These are phyloP conservation scores for Tylopilus sp. DNA, from an alignment of 768 basidiomycete species.

Conservation along the genomic window DNA sequence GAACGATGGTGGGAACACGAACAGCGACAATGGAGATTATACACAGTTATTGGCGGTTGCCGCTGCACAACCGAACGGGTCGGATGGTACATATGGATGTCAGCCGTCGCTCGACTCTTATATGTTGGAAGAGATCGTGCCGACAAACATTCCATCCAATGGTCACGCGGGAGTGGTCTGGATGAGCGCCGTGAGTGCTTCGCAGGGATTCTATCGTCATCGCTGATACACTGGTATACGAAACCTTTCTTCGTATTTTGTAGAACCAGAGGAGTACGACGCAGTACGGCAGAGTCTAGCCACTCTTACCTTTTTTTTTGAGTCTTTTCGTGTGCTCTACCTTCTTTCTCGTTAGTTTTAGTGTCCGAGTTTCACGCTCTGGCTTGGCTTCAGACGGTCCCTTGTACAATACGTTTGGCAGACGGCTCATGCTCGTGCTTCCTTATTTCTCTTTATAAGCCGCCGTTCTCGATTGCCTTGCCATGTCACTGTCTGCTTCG, in stretches of 20 bases:
- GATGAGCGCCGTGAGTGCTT: slow-evolving; percentile 44
- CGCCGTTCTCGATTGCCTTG: not conserved
- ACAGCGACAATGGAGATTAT: slow-evolving; percentile 40
- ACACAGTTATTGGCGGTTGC: slow-evolving; percentile 56
- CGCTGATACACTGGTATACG: slow-evolving; percentile 28
- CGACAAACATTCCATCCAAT: slow-evolving; percentile 28
- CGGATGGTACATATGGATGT: slow-evolving; percentile 51
- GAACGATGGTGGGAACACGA: slow-evolving; percentile 17
- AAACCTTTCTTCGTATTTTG: not conserved
- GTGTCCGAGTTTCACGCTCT: not conserved
- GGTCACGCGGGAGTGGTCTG: slow-evolving; percentile 36
- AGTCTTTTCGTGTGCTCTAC: too few relatives aligned
- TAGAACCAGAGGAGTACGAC: slow-evolving; percentile 25
- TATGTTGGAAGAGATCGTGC: slow-evolving; percentile 66
- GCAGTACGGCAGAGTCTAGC: slow-evolving; percentile 19
- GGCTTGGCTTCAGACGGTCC: slow-evolving; percentile 13
- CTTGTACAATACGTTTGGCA: slow-evolving; percentile 21
- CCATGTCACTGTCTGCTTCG: slow-evolving; percentile 1
- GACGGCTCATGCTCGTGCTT: slow-evolving; percentile 8
- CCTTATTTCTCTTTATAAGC: slow-evolving; percentile 36
- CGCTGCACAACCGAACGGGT: slow-evolving; percentile 51
- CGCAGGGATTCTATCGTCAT: slow-evolving; percentile 26
- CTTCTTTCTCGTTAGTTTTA: slow-evolving; percentile 7
- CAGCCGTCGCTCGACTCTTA: slow-evolving; percentile 59
- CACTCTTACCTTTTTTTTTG: not conserved